Evolutionary conservation across 2,329 filamentous ascomycete species (phyloP).

Genomic region (Colletotrichum eleusines): DNA sequence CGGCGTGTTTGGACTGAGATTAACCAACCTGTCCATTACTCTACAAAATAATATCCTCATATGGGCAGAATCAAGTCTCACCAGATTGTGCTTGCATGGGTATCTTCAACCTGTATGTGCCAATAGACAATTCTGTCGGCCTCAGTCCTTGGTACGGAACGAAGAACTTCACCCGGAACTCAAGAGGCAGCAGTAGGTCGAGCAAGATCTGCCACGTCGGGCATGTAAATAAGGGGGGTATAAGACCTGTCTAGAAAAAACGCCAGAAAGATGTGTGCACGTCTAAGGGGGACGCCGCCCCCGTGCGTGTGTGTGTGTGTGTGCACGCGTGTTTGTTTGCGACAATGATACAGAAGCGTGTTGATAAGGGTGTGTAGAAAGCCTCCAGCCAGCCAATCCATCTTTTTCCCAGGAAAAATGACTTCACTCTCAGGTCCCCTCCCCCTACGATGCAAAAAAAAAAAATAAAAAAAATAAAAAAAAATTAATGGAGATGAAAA

Average conservation of each 20-base stretch:
- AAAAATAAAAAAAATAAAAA: background rate
- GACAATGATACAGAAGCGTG: slow-evolving; percentile 24
- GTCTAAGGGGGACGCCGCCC: slow-evolving; percentile 23
- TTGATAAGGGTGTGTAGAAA: background rate
- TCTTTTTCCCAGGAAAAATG: background rate
- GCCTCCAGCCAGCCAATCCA: background rate
- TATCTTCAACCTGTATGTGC: background rate
- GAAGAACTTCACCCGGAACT: background rate
- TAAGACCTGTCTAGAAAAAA: slow-evolving; percentile 35
- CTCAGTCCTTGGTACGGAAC: too few species aligned
- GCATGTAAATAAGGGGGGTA: slow-evolving; percentile 32
- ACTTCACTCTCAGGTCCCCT: background rate
- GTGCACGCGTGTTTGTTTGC: too few species aligned
- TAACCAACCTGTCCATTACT: background rate
- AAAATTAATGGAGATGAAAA: background rate
- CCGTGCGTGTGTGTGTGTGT: background rate
- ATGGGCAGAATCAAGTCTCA: background rate
- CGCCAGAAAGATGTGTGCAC: slow-evolving; percentile 19
- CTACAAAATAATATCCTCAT: background rate
- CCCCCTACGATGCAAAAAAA: background rate
- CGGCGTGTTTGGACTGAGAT: background rate
- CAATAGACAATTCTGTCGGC: too few species aligned
- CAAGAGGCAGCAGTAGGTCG: background rate
- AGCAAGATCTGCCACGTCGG: background rate
- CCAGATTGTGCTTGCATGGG: background rate